A percentile compares a stretch with the other conserved stretches of the same genome.
Conservation (phyloP, 75 land plant species). For the Picea glauca region DNA sequence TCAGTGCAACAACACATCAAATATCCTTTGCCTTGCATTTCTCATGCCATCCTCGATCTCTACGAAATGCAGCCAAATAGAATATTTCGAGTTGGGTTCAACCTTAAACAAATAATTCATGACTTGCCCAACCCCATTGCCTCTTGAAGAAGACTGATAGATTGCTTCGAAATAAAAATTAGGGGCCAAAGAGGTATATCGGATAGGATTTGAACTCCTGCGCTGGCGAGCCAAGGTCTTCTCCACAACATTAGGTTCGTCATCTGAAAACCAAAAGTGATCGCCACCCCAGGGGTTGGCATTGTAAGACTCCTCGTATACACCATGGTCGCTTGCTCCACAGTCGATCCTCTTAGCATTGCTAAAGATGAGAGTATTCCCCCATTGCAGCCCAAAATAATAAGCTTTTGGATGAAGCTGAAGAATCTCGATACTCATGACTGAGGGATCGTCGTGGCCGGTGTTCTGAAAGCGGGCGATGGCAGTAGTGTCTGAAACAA, state of each 20-base stretch:
- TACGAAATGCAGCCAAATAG: constrained; percentile 92
- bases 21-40: constrained; percentile 59
- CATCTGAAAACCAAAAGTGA: constrained; percentile 69
- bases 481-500: no score
- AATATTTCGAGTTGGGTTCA: constrained; percentile 78
- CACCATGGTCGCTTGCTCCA: constrained; percentile 48
- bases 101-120: constrained; percentile 63
- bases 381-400: constrained; percentile 31
- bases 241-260: constrained; percentile 10
- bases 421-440: constrained; percentile 68
- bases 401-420: no score
- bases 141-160: constrained; percentile 61
- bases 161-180: constrained; percentile 76
- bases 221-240: constrained; percentile 19
- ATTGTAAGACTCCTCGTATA: constrained; percentile 13
- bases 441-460: constrained; percentile 90
- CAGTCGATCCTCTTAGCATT: constrained; percentile 62
- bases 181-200: constrained; percentile 43
- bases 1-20: constrained; percentile 76
- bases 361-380: constrained; percentile 38
- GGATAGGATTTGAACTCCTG: constrained; percentile 34
- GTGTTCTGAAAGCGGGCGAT: constrained; percentile 70
- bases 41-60: constrained; percentile 63
- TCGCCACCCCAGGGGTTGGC: constrained; percentile 42
- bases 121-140: constrained; percentile 27